Conservation (phyloP, 2,329 filamentous ascomycete genomes). For the Neonectria coccinea region DNA sequence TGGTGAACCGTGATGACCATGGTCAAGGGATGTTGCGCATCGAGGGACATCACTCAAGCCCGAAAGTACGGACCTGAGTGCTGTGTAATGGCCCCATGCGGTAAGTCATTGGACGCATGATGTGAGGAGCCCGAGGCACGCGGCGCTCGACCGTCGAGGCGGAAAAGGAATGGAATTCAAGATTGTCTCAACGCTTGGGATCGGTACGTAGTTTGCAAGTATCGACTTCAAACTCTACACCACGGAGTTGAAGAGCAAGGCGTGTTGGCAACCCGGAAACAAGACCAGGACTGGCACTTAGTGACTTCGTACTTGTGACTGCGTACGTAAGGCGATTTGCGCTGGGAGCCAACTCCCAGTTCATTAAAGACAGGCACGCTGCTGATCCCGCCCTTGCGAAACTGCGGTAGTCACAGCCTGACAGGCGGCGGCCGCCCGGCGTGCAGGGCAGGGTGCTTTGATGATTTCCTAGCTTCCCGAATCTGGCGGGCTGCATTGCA, state of each 20-base stretch:
- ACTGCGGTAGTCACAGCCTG: slow-evolving; percentile 16
- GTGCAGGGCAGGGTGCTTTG: slow-evolving; percentile 10
- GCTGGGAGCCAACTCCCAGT: slow-evolving; percentile 12
- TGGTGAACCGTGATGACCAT: slow-evolving; percentile 5
- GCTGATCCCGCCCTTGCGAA: slow-evolving; percentile 15
- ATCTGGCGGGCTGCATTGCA: slow-evolving; percentile 43
- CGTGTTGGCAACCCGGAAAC: slow-evolving; percentile 6
- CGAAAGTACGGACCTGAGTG: slow-evolving; percentile 20
- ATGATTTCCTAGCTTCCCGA: slow-evolving; percentile 35
- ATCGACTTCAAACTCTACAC: slow-evolving; percentile 16
- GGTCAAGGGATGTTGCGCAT: slow-evolving; percentile 11
- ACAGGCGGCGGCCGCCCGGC: slow-evolving; percentile 26
- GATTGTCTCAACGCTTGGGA: slow-evolving; percentile 3
- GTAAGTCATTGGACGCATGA: not conserved
- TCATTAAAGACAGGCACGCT: slow-evolving; percentile 12
- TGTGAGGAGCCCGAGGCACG: slow-evolving; percentile 6
- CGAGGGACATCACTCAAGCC: slow-evolving; percentile 12
- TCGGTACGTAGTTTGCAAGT: not conserved
- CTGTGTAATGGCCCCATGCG: slow-evolving; percentile 17
- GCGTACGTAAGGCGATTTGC: slow-evolving; percentile 4
- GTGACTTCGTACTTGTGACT: slow-evolving; percentile 1
- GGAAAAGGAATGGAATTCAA: slow-evolving; percentile 20
- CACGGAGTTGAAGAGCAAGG: slow-evolving; percentile 14
- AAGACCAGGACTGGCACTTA: slow-evolving; percentile 7
- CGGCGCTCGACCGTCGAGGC: not conserved